Evolutionary conservation across 2,329 filamentous ascomycete species (phyloP).

Genomic region (Sclerotiophoma versabilis): DNA sequence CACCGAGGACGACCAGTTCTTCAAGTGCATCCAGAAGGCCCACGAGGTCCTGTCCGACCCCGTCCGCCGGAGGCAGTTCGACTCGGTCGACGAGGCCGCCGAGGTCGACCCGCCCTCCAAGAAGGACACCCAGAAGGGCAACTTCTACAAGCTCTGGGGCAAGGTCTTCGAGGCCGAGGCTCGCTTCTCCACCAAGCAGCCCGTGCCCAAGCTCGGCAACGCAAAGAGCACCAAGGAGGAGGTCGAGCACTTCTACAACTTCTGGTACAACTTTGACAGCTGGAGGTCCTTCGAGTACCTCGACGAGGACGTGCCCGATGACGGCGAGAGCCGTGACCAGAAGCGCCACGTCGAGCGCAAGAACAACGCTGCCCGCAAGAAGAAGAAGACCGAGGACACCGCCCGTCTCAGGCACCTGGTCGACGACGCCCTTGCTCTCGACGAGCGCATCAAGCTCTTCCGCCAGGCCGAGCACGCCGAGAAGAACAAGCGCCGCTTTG

Average conservation of each 20-base stretch:
- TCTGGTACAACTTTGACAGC: slow-evolving; percentile 99
- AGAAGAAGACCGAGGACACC: slow-evolving; percentile 99
- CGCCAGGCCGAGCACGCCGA: slow-evolving; percentile 86
- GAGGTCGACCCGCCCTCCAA: slow-evolving; percentile 92
- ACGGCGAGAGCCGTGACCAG: slow-evolving; percentile 98
- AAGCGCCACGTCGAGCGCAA: slow-evolving; percentile 98
- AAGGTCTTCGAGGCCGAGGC: slow-evolving; percentile 89
- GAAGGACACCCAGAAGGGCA: slow-evolving; percentile 84
- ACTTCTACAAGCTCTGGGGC: slow-evolving; percentile 95
- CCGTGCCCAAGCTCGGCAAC: slow-evolving; percentile 85
- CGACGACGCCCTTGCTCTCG: slow-evolving; percentile 81
- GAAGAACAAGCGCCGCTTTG: slow-evolving; percentile 94
- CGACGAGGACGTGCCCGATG: slow-evolving; percentile 97
- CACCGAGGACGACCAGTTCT: slow-evolving; percentile 95
- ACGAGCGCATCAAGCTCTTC: slow-evolving; percentile 98
- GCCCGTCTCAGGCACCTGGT: slow-evolving; percentile 87
- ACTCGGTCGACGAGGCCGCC: slow-evolving; percentile 93
- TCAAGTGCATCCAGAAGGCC: slow-evolving; percentile 99
- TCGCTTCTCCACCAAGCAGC: slow-evolving; percentile 90
- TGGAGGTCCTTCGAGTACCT: slow-evolving; percentile 98
- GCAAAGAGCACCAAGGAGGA: slow-evolving; percentile 86
- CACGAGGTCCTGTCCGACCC: slow-evolving; percentile 93
- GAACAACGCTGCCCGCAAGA: slow-evolving; percentile 96
- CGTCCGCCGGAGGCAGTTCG: slow-evolving; percentile 89
- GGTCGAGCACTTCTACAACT: slow-evolving; percentile 97